These are phyloP conservation scores for Tuctoria greenei DNA, from an alignment of 176 grass and related monocot genomes.

Conservation along the genomic window DNA sequence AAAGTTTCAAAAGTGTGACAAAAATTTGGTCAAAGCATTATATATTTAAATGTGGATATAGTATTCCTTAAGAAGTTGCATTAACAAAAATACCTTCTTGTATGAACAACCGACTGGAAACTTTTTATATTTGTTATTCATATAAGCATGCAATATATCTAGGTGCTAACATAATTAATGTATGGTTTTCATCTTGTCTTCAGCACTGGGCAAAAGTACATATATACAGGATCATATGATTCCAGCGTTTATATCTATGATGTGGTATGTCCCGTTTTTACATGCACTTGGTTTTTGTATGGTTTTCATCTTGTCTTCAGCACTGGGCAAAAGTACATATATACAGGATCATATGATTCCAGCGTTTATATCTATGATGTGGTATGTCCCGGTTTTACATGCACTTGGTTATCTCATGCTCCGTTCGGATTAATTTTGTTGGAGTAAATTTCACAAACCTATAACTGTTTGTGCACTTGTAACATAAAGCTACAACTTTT, in stretches of 20 bases:
- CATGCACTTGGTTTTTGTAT: not conserved
- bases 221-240: conserved; percentile 89
- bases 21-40: not conserved
- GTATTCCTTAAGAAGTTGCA: not conserved
- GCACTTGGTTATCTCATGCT: not conserved
- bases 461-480: no score
- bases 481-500: no score
- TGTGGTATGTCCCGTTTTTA: conserved; percentile 43
- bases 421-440: no score
- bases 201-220: conserved; percentile 81
- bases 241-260: conserved; percentile 69
- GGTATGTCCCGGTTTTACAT: conserved; percentile 38
- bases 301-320: conserved; percentile 51
- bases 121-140: not conserved
- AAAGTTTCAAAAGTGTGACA: not conserved
- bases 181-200: conserved; percentile 30
- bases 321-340: conserved; percentile 82
- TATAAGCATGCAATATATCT: not conserved
- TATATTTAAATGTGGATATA: not conserved
- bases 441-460: no score
- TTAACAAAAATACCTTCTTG: not conserved
- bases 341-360: conserved; percentile 77
- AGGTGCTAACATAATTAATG: conserved; percentile 17
- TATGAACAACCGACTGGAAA: not conserved
- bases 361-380: conserved; percentile 73